Percentiles rank a stretch among this genome's conserved stretches.
phyloP scores from a whole-genome alignment of 1,139 yeast species.

The Pichia sp. region DNA sequence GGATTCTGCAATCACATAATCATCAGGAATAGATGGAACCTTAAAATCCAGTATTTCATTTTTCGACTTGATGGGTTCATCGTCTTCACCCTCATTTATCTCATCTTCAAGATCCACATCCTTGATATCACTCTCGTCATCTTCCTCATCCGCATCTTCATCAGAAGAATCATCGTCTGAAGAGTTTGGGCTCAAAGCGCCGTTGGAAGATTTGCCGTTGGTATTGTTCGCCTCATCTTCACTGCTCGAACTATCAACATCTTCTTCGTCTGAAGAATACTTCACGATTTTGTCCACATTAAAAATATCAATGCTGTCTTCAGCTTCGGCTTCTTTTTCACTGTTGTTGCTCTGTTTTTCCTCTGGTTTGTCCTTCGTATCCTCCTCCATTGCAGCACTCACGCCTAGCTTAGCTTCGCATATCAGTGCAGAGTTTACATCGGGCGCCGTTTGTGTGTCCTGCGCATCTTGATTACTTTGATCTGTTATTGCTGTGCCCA shows the following conservation, averaged over 20 bases:
- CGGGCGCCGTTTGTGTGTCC: no score
- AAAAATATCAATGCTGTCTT: conserved; percentile 12
- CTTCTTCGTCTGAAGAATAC: conserved; percentile 17
- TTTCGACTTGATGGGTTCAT: conserved; percentile 64
- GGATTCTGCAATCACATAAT: conserved; percentile 45
- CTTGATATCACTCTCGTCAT: conserved; percentile 5
- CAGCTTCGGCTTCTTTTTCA: neutral
- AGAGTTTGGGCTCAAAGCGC: conserved; percentile 8
- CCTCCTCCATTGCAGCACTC: no score
- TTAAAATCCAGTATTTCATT: conserved; percentile 68
- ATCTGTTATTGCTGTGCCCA: no score
- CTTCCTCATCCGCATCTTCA: conserved; percentile 12
- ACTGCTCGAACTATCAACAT: conserved; percentile 3
- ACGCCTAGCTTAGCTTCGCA: no score
- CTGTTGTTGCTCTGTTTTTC: neutral
- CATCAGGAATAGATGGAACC: conserved; percentile 66
- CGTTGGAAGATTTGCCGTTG: neutral
- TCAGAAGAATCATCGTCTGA: conserved; percentile 11
- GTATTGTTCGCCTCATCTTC: neutral
- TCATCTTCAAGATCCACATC: conserved; percentile 24
- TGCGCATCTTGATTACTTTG: no score
- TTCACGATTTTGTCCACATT: conserved; percentile 10
- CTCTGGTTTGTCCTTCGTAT: neutral
- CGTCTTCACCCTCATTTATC: conserved; percentile 36
- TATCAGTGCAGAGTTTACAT: no score